A percentile compares a stretch with the other conserved stretches of the same genome.
Conservation (phyloP, 805 yeast genomes). For the Metschnikowia kunwiensis region DNA sequence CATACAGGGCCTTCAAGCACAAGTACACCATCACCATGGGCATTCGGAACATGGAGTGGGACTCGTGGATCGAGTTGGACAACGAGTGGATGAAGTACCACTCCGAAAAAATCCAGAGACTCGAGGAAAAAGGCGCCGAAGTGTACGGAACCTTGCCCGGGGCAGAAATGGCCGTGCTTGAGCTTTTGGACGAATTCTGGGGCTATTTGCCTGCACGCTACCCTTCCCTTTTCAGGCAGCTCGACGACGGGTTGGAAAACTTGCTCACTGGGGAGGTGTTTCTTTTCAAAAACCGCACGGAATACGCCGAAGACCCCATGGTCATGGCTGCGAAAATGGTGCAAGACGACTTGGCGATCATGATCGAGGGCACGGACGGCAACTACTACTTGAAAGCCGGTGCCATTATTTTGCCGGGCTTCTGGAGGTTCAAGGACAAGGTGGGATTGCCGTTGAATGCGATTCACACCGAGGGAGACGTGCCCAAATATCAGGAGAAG, state of each 20-base stretch:
- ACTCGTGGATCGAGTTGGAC: slow-evolving; percentile 66
- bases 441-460: slow-evolving; percentile 50
- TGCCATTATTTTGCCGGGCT: slow-evolving; percentile 62
- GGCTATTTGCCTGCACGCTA: slow-evolving; percentile 54
- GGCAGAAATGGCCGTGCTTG: slow-evolving; percentile 54
- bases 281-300: slow-evolving; percentile 21
- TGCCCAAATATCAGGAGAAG: slow-evolving; percentile 60
- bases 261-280: slow-evolving; percentile 53
- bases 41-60: slow-evolving; percentile 57
- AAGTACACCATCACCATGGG: slow-evolving; percentile 69
- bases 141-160: slow-evolving; percentile 49
- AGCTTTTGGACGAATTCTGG: slow-evolving; percentile 51
- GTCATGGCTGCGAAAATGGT: slow-evolving; percentile 53
- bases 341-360: slow-evolving; percentile 67
- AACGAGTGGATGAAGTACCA: slow-evolving; percentile 62
- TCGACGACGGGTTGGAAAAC: slow-evolving; percentile 48
- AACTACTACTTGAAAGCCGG: slow-evolving; percentile 58
- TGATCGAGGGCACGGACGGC: slow-evolving; percentile 60
- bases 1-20: slow-evolving; percentile 67
- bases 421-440: slow-evolving; percentile 67
- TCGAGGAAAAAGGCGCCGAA: slow-evolving; percentile 45
- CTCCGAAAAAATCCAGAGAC: slow-evolving; percentile 47
- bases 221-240: slow-evolving; percentile 49
- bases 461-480: slow-evolving; percentile 66
- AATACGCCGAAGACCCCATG: slow-evolving; percentile 49